These are phyloP conservation scores for Echium plantagineum DNA, from an alignment of 257 asterid species.

Conservation along the genomic window DNA sequence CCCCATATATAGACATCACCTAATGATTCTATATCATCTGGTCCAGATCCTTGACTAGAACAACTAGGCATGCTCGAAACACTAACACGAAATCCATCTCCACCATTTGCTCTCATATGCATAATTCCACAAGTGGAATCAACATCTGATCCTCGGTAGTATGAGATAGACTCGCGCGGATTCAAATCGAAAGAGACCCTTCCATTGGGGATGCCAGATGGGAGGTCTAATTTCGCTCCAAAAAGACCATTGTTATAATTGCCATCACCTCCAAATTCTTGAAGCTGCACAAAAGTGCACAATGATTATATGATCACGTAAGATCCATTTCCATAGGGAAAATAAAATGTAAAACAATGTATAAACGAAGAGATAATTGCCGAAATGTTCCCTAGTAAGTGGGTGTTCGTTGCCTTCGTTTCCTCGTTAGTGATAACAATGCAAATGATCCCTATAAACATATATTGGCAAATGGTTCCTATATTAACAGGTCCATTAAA, in stretches of 20 bases:
- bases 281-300: constrained; percentile 37
- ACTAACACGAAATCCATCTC: constrained; percentile 89
- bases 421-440: too few relatives aligned
- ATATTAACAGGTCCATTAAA: too few relatives aligned
- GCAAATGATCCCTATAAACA: too few relatives aligned
- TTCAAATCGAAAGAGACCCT: constrained; percentile 39
- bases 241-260: constrained; percentile 30
- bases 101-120: constrained; percentile 77
- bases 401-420: too few relatives aligned
- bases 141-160: constrained; percentile 56
- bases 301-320: background rate
- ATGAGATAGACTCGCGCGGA: constrained; percentile 22
- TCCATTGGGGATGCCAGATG: constrained; percentile 38
- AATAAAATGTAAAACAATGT: background rate
- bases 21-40: constrained; percentile 90
- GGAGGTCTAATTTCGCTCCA: constrained; percentile 46
- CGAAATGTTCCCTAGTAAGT: too few relatives aligned
- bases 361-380: too few relatives aligned
- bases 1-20: constrained; percentile 99
- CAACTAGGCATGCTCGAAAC: constrained; percentile 94
- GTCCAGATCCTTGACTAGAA: constrained; percentile 81
- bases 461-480: too few relatives aligned
- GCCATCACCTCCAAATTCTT: constrained; percentile 30
- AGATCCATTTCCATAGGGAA: background rate
- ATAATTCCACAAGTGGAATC: constrained; percentile 60